Evolutionary conservation across 257 asterid species (phyloP), one percentile per base, ranked within the genome.

Genomic region (Solanum ossicruentum): DNA sequence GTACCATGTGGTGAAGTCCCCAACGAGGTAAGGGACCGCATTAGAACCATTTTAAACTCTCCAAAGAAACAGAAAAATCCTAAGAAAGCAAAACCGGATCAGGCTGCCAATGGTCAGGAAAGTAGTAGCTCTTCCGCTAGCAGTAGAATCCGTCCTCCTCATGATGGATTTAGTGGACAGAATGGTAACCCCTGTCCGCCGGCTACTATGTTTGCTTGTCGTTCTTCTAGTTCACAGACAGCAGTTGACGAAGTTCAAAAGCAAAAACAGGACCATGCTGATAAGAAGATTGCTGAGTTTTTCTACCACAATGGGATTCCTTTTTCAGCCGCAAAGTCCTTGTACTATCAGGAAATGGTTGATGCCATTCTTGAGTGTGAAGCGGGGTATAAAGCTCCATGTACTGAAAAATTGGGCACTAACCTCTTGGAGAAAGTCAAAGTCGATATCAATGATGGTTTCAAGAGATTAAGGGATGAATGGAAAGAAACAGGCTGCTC

Each of bases 401-500:
- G 61, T 84, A 58, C 56, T 47, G 91, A 86, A 43, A 88, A 65
- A 52, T 81, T 91, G 82, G 85, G 84, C 65, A 69, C 61, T 13
- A 61, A 83, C 58, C 90, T 89, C 57, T 83, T 89, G 88, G 89
- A 88, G 18, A 85, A 85, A 55, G 83, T 84, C 51, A 91, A 88
- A 84, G 84, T 41, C 23, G 87, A 89, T 86, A 69, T 89, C 10
- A 82, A 69, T 51, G 85, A 88, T 12, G 16, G 63, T 86, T 56
- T 71, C 84, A 57, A n/a, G 32, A 85, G 47, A 56, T 63, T 91
- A 52, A 85, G 84, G 80, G 85, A 88, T 51, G 87, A 86, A 75
- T 89, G 93, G 92, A 85, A 86, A 56, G 90, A 82, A 86, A 88
- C 86, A 15, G 93, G 92, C 12, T 88, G 91, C 83, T 86, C 93